phyloP scores from a whole-genome alignment of 306 rosid genomes.

The Styphnolobium japonicum region DNA sequence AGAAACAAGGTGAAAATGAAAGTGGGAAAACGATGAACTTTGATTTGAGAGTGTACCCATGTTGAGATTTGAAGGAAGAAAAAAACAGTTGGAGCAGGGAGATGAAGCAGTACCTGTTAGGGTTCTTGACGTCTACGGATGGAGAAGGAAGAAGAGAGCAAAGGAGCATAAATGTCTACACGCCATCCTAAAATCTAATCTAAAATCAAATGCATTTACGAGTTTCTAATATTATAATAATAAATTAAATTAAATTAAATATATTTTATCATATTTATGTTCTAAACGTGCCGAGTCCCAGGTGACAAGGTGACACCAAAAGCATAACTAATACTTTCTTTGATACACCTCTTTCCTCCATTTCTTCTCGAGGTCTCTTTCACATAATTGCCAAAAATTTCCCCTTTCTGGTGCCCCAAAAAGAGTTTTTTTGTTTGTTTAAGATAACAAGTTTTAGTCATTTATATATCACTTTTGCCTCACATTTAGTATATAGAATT shows the following conservation, averaged over 20 bases:
- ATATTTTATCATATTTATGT: too few relatives aligned
- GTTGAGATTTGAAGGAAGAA: not conserved
- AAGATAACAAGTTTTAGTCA: too few relatives aligned
- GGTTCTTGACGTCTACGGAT: constrained; percentile 48
- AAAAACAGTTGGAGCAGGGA: constrained; percentile 13
- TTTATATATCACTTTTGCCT: too few relatives aligned
- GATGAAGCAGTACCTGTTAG: constrained; percentile 44
- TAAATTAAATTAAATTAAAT: too few relatives aligned
- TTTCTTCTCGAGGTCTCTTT: too few relatives aligned
- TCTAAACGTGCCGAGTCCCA: not conserved
- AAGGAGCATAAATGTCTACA: constrained; percentile 34
- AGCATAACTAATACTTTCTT: too few relatives aligned
- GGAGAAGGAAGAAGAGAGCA: constrained; percentile 32
- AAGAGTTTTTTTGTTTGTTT: too few relatives aligned
- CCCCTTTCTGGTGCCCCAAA: too few relatives aligned
- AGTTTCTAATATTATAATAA: constrained; percentile 11
- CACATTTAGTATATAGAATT: too few relatives aligned
- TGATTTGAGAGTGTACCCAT: not conserved
- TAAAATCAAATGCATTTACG: not conserved
- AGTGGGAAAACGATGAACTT: not conserved
- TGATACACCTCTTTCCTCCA: too few relatives aligned
- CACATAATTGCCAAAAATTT: too few relatives aligned
- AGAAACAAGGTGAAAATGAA: constrained; percentile 17
- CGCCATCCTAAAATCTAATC: constrained; percentile 42
- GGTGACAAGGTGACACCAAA: too few relatives aligned